Evolutionary conservation across 257 asterid genomes (phyloP).

Genomic region (Nicotiana noctiflora): DNA sequence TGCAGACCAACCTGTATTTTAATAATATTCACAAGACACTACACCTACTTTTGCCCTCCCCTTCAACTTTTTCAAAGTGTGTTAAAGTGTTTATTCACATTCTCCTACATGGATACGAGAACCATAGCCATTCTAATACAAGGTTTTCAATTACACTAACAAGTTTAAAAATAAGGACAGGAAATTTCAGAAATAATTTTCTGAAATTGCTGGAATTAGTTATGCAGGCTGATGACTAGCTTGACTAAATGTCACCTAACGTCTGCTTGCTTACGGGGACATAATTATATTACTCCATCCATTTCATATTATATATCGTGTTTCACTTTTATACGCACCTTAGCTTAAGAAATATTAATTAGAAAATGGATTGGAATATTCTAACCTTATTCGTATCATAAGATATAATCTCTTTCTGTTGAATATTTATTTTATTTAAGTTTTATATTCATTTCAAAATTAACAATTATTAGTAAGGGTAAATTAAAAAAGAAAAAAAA

Average conservation of each 20-base stretch:
- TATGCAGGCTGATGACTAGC: background rate
- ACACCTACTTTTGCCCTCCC: background rate
- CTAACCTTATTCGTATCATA: too few species aligned
- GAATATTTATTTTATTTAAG: too few species aligned
- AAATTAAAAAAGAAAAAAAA: too few species aligned
- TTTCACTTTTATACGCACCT: too few species aligned
- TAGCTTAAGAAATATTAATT: too few species aligned
- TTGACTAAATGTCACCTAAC: background rate
- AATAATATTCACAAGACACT: slow-evolving; percentile 11
- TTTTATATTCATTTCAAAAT: too few species aligned
- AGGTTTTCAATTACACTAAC: background rate
- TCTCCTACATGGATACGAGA: background rate
- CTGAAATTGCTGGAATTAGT: background rate
- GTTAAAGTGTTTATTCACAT: background rate
- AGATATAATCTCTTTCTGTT: too few species aligned
- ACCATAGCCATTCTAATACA: background rate
- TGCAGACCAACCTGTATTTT: slow-evolving; percentile 15
- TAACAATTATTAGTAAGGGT: too few species aligned
- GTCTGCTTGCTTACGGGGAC: background rate
- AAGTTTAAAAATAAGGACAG: background rate
- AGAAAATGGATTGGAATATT: too few species aligned
- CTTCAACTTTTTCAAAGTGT: background rate
- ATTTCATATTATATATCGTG: too few species aligned
- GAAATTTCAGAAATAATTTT: background rate
- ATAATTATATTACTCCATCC: background rate